Evolutionary conservation across 2,329 filamentous ascomycete genomes (phyloP), one percentile per base, ranked within the genome.

Genomic region (Alternaria longipes): DNA sequence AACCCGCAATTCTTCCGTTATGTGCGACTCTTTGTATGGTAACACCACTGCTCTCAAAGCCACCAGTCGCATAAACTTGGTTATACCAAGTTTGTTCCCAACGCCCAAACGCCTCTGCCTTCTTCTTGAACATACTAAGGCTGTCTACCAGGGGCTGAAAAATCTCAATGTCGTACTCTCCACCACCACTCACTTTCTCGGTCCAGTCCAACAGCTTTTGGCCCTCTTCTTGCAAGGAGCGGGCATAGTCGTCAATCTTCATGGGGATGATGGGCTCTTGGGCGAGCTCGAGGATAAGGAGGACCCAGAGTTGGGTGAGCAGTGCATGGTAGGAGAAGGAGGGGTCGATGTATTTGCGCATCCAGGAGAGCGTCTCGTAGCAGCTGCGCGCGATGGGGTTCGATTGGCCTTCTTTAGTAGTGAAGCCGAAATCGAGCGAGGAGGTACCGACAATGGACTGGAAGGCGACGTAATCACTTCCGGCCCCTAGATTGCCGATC

Each of bases 321-420:
- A 91, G 80, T 41, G 84, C 86, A 80, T 98, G 95, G 74, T 97
- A 95, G 11, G 85, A 79, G 73, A 97, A 97, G 1, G 86, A 89
- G 0, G 93, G 93, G 75, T 99, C 95, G 22, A 91, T 90, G 61
- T 91, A 88, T 38, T 85, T 85, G 26, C 89, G 84, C 85, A 98
- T 92, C 89, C 93, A 94, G 45, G 93, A 90, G 70, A 91, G 94
- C 55, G 89, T 96, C 74, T 98, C 94, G 79, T 97, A 96, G 79
- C 91, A 95, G 62, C 91, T 94, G 78, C 93, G 90, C 53, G 90
- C 88, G 0, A 94, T 92, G 70, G 86, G 90, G 11, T 78, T 79
- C 42, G 82, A 79, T 8, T 57, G 44, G 34, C 49, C 53, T 24
- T 66, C 51, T 20, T 47, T 56, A 18, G 62, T 91, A 38, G 82